Conservation (phyloP, 1,284 basidiomycete species). For the Heterobasidion parviporum region DNA sequence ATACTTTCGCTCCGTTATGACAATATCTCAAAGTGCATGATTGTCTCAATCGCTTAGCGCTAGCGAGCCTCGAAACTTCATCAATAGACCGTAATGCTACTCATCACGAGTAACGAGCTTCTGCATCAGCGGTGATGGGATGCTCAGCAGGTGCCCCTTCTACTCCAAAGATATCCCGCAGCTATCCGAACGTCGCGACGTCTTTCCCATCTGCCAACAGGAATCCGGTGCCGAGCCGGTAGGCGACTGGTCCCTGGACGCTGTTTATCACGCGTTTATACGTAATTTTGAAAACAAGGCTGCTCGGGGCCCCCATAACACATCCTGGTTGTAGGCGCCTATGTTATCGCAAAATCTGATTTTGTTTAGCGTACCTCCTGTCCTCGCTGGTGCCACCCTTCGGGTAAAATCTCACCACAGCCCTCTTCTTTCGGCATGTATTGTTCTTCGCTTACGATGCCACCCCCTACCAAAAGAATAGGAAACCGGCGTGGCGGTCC, state of each 20-base stretch:
- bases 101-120: background rate
- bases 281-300: background rate
- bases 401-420: background rate
- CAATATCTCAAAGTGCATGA: background rate
- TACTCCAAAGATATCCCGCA: background rate
- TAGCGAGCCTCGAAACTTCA: background rate
- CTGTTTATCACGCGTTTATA: background rate
- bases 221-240: background rate
- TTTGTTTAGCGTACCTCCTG: background rate
- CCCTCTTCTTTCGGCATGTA: background rate
- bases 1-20: background rate
- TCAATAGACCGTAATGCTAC: background rate
- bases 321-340: background rate
- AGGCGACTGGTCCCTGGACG: background rate
- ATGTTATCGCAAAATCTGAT: background rate
- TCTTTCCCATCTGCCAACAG: no score
- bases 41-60: background rate
- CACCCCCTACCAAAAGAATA: no score
- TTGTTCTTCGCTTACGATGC: conserved; percentile 3
- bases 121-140: background rate
- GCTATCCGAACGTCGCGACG: no score
- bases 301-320: background rate
- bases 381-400: background rate
- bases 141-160: background rate
- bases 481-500: no score